These are phyloP conservation scores for Purpureocillium takamizusanense DNA, from an alignment of 2,329 filamentous ascomycete genomes.

Conservation along the genomic window DNA sequence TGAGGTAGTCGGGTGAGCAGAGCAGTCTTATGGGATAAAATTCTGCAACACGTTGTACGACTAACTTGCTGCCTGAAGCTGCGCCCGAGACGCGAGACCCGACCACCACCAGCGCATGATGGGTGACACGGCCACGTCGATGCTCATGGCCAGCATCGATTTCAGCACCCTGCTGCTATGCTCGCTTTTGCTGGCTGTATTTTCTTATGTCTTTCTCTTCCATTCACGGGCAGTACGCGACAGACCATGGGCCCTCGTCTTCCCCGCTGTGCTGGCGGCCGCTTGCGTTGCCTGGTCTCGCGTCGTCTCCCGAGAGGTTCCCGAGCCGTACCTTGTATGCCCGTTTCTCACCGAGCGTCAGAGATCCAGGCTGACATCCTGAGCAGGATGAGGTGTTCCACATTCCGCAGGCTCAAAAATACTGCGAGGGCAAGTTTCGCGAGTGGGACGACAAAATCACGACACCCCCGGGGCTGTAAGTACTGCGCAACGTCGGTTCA, in stretches of 20 bases:
- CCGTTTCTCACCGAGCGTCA: not conserved
- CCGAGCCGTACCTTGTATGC: constrained; percentile 47
- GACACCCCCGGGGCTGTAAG: constrained; percentile 79
- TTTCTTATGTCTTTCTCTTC: constrained; percentile 3
- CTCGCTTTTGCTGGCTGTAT: not conserved
- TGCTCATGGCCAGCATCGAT: no score
- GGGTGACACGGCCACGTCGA: not conserved
- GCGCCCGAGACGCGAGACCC: no score
- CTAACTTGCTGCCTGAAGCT: no score
- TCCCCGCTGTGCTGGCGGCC: constrained; percentile 10
- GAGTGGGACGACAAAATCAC: constrained; percentile 97
- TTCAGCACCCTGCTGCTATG: no score
- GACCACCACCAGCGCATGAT: not conserved
- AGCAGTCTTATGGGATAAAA: no score
- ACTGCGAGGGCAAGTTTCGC: constrained; percentile 64
- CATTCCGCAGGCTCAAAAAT: constrained; percentile 82
- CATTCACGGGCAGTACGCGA: not conserved
- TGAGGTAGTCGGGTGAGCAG: no score
- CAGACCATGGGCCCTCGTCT: not conserved
- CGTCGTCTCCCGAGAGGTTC: constrained; percentile 24
- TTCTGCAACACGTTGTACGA: no score
- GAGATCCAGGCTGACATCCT: constrained; percentile 6
- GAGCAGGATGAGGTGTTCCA: constrained; percentile 77
- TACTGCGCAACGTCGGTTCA: not conserved
- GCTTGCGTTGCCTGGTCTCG: constrained; percentile 12